Conservation (phyloP, 495 filamentous ascomycete species). For the Penicillium pancosmium region DNA sequence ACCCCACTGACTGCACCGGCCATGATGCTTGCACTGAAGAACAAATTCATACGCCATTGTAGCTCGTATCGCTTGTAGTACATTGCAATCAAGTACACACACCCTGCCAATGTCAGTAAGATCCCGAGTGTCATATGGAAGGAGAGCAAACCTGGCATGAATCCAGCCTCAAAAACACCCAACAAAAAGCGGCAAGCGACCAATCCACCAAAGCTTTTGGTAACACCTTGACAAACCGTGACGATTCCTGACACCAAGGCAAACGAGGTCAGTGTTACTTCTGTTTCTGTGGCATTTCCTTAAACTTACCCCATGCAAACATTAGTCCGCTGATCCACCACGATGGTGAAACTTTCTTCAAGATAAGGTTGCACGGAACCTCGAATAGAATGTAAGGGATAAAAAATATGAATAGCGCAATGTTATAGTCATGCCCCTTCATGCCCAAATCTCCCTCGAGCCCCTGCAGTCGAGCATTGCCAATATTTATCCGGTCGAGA, state of each 20-base stretch:
- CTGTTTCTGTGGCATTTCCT: background rate
- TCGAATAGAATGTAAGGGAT: constrained; percentile 68
- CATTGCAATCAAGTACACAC: constrained; percentile 57
- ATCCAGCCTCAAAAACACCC: constrained; percentile 60
- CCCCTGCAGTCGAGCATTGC: constrained; percentile 64
- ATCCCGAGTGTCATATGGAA: background rate
- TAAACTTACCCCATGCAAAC: constrained; percentile 52
- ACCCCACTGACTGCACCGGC: constrained; percentile 64
- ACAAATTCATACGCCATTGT: constrained; percentile 59
- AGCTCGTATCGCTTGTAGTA: constrained; percentile 67
- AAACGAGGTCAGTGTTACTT: background rate
- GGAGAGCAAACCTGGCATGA: constrained; percentile 51
- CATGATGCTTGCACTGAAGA: constrained; percentile 59
- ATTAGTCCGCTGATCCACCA: constrained; percentile 58
- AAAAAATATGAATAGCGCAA: constrained; percentile 68
- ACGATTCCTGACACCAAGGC: constrained; percentile 37
- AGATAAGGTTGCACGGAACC: constrained; percentile 65
- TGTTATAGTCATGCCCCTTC: constrained; percentile 57
- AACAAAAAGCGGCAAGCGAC: constrained; percentile 58
- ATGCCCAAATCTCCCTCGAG: constrained; percentile 61
- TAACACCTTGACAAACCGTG: constrained; percentile 61
- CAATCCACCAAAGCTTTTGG: constrained; percentile 53
- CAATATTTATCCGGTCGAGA: constrained; percentile 59
- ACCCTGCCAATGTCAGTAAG: constrained; percentile 27
- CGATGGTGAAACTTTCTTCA: constrained; percentile 65